These are phyloP conservation scores for Tillandsia fasciculata DNA, from an alignment of 176 grass and related monocot genomes.

Conservation along the genomic window DNA sequence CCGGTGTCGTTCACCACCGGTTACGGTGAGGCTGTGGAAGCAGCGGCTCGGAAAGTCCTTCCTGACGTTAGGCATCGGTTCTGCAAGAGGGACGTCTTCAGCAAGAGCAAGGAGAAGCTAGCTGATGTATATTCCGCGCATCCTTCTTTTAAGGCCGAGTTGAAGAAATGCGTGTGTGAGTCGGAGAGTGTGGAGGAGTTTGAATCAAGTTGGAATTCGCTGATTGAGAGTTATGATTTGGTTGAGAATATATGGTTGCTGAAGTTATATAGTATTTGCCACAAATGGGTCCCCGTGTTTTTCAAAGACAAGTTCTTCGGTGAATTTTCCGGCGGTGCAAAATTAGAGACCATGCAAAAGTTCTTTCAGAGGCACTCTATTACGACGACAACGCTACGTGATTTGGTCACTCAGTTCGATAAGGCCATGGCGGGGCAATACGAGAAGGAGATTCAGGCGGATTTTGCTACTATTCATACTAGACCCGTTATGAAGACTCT, in stretches of 20 bases:
- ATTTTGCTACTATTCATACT: slow-evolving; percentile 22
- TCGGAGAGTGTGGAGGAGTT: slow-evolving; percentile 36
- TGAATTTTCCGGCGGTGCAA: slow-evolving; percentile 25
- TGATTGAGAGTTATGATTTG: slow-evolving; percentile 39
- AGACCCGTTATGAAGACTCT: slow-evolving; percentile 38
- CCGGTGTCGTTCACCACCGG: slow-evolving; percentile 34
- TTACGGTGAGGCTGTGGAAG: slow-evolving; percentile 28
- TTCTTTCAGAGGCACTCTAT: slow-evolving; percentile 58
- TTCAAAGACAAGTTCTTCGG: slow-evolving; percentile 40
- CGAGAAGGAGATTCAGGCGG: slow-evolving; percentile 45
- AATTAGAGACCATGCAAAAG: slow-evolving; percentile 46
- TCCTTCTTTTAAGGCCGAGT: slow-evolving; percentile 38
- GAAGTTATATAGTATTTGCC: slow-evolving; percentile 30
- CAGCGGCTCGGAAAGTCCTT: slow-evolving; percentile 28
- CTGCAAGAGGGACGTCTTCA: slow-evolving; percentile 46
- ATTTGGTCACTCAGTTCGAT: slow-evolving; percentile 57
- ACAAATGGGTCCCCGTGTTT: slow-evolving; percentile 48
- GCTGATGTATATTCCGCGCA: slow-evolving; percentile 27
- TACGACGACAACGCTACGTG: slow-evolving; percentile 35
- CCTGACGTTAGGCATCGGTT: slow-evolving; percentile 31
- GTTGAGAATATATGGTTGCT: slow-evolving; percentile 36
- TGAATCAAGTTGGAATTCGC: slow-evolving; percentile 36
- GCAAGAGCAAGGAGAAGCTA: slow-evolving; percentile 36
- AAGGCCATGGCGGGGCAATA: slow-evolving; percentile 33
- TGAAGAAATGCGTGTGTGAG: slow-evolving; percentile 41